Base-by-base conservation (phyloP, 1,139 yeast genomes). In the Meyerozyma smithsonii region DNA sequence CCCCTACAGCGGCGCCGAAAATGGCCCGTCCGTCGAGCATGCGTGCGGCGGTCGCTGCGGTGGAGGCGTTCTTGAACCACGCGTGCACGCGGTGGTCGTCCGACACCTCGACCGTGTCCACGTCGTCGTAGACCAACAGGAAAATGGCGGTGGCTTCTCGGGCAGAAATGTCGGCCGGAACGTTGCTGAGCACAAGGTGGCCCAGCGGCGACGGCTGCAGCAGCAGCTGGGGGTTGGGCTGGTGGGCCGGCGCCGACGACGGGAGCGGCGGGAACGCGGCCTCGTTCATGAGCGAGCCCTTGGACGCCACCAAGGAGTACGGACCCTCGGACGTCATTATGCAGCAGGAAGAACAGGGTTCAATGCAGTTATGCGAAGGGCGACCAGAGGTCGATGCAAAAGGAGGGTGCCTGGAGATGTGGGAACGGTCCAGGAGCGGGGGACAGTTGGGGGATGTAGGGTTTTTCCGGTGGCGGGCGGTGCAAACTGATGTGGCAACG, bases 141-240 rank as follows among this genome's bases (percentile, higher is more conserved):
- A 90, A 90, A 24, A 90, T 71, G 26, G 86, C 69, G 33, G 79
- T 72, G 15, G 92, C 84, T 59, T 90, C 97, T 54, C 96, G 78
- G 24, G 72, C 58, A 3, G 90, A 63, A 35, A 89, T 65, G 57
- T 89, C 95, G 8, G 69, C 56, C 2, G 97, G 97, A 17, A 88
- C 60, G 53, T 84, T 83, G 44, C 34, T 30, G 15, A 30, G 15
- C 8, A 30, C 34, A 8, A 30, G 7, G 7, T 30, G 34, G 34
- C 21, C 21, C 34, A 15, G 18, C 12, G 10, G 32, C 18, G 5
- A 15, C 18, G 10, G 32, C 12, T 14, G 16, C 15, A n/a, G 35
- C n/a, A 8, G 21, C 35, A 8, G 35, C 14, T 19, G 21, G 12
- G 17, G 17, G 25, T 17, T 28, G 18, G 15, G 25, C 28, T 7